Evolutionary conservation across 306 rosid genomes (phyloP), one percentile per base, ranked within the genome.

Genomic region (Cyclanthera cordifolia): DNA sequence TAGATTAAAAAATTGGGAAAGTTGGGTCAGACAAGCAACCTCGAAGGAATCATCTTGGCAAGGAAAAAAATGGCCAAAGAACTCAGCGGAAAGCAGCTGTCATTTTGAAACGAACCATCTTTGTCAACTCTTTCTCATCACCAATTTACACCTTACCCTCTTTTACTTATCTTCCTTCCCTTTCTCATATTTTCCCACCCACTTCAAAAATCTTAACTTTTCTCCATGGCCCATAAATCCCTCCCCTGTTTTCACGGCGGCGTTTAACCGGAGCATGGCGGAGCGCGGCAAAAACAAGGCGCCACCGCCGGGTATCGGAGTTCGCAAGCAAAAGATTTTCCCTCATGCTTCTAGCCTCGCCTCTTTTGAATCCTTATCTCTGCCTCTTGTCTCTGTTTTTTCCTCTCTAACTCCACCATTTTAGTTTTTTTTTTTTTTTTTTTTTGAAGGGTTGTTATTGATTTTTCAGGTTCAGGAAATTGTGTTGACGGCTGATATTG

Each of bases 331-430:
- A 0, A 64, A 7, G 53, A 64, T 64, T 23, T 64, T 64, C 0
- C 70, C 70, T 3, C 70, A 43, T 64, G 70, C 70, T 43, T 64
- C 70, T 13, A 64, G 70, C 13, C 70, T 64, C 2, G 70, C 70
- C 34, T 64, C 70, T 9, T 13, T 64, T 1, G 81, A 80, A 74
- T 80, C 81, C 70, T 77, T 90, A 70, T 75, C 95, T 69, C 10
- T 75, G 77, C 95, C 97, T 56, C 76, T 80, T 58, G 95, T 90
- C 28, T 75, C 90, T 70, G 5, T 72, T 70, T 32, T 71, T 65
- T 58, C 56, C 56, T 53, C 54, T 66, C 16, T 37, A 6, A 39
- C 46, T 59, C 10, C 15, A 2, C 32, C 4, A n/a, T 28, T 28
- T 28, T 8, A 48, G 1, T 8, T 59, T 17, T 13, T 12, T 2